Evolutionary conservation across 208 protist species (phyloP).

Genomic region (Angomonas ambiguus): DNA sequence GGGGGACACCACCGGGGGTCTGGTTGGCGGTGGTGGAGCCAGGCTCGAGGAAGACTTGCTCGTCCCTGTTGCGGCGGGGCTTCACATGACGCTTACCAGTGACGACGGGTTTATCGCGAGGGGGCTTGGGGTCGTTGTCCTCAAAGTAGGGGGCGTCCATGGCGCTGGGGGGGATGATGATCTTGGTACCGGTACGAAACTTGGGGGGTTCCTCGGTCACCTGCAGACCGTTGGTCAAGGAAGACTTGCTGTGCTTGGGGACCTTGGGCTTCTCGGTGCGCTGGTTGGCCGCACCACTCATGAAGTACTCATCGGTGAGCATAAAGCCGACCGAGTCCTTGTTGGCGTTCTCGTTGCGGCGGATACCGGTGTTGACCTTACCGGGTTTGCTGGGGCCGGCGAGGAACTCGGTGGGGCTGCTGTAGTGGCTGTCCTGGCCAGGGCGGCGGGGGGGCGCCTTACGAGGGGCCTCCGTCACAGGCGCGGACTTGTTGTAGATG

Average conservation of each 20-base stretch:
- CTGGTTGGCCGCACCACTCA: conserved; percentile 19
- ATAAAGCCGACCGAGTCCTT: conserved; percentile 50
- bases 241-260: background rate
- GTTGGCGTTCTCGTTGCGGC: conserved; percentile 53
- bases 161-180: conserved; percentile 17
- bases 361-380: conserved; percentile 46
- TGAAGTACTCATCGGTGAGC: conserved; percentile 71
- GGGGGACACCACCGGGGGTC: conserved; percentile 4
- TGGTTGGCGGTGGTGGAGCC: conserved; percentile 14
- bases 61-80: conserved; percentile 8
- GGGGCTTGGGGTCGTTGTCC: conserved; percentile 44
- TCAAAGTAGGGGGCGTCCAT: conserved; percentile 66
- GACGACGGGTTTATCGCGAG: conserved; percentile 17
- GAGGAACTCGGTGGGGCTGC: conserved; percentile 54
- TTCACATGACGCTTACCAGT: conserved; percentile 41
- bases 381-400: conserved; percentile 60
- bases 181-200: conserved; percentile 35
- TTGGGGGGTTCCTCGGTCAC: conserved; percentile 27
- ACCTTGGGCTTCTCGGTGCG: conserved; percentile 9
- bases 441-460: conserved; percentile 24
- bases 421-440: conserved; percentile 27
- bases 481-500: conserved; percentile 16
- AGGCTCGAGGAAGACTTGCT: conserved; percentile 24
- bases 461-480: conserved; percentile 13
- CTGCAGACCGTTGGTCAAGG: conserved; percentile 32